A percentile compares a stretch with the other conserved stretches of the same genome.
These are phyloP conservation scores for Leavenworthia alabamica DNA, from an alignment of 345 rosid genomes.

Conservation along the genomic window DNA sequence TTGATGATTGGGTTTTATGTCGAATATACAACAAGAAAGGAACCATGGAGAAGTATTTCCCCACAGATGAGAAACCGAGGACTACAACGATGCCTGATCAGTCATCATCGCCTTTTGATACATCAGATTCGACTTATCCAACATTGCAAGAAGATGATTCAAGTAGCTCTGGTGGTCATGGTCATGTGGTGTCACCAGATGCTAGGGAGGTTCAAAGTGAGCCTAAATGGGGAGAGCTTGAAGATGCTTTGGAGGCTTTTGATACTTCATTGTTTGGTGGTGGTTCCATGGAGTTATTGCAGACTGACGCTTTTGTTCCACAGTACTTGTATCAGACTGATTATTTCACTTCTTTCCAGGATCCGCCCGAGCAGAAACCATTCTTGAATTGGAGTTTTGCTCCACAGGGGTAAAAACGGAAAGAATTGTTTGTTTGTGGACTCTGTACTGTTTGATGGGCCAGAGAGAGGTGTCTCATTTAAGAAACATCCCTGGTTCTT, in stretches of 20 bases:
- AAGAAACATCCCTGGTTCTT: conserved; percentile 8
- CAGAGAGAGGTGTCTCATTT: conserved; percentile 6
- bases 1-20: conserved; percentile 86
- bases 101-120: conserved; percentile 33
- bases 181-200: conserved; percentile 60
- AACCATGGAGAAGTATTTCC: conserved; percentile 47
- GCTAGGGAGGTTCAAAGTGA: conserved; percentile 59
- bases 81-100: conserved; percentile 12
- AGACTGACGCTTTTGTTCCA: conserved; percentile 42
- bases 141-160: conserved; percentile 55
- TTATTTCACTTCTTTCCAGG: conserved; percentile 20
- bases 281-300: conserved; percentile 34
- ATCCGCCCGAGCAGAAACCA: conserved; percentile 30
- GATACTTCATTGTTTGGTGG: conserved; percentile 32
- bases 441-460: neutral
- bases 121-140: conserved; percentile 57
- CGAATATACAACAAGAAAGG: conserved; percentile 92
- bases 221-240: conserved; percentile 40
- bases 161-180: conserved; percentile 78
- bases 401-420: conserved; percentile 14
- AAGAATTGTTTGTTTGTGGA: neutral
- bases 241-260: conserved; percentile 34
- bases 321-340: conserved; percentile 45
- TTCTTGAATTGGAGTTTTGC: conserved; percentile 30
- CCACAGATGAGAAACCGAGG: conserved; percentile 21